Evolutionary conservation across 2,329 filamentous ascomycete species (phyloP), one percentile per base, ranked within the genome.

Genomic region (Ceratocystis destructans): DNA sequence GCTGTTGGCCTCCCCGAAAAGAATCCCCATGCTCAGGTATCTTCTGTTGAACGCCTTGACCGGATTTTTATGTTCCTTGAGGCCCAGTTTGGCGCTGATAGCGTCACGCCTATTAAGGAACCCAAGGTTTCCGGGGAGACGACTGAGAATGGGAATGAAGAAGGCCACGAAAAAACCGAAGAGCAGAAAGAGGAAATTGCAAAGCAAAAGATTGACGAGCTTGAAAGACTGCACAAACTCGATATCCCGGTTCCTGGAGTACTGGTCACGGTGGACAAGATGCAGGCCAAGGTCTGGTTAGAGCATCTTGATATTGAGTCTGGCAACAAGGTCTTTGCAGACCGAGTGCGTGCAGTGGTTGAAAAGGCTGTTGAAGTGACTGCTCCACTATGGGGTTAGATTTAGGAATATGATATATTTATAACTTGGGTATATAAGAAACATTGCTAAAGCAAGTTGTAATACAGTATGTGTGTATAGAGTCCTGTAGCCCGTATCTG

Each of bases 11-110:
- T 48, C 76, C 78, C 70, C 28, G 70, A 70, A 66, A 75, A 77
- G 28, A 94, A 96, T 73, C 87, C 87, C 0, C 90, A 96, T 75
- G 83, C 87, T 12, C 82, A 87, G 57, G 76, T 90, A 53, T 82
- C 82, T 8, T 81, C 91, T 0, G 80, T 87, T 57, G 90, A 96
- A 71, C 87, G 90, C 50, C 85, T 97, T 50, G 84, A 87, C 69
- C 87, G 93, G 44, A 84, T 99, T 22, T 88, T 95, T 77, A 89
- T 96, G 85, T 96, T 99, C 79, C 86, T 99, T 15, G 94, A 99
- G 79, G 89, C 92, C 2, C 94, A 99, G 75, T 99, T 99, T 73
- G 94, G 94, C 69, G 80, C 84, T 41, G 87, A 94, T 69, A 87
- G 90, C 68, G 86, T 97, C 66, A 80, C 83, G 0, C 91, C 93